A percentile compares a stretch with the other conserved stretches of the same genome.
These are phyloP conservation scores for Candida montana DNA, from an alignment of 805 yeast genomes.

Conservation along the genomic window DNA sequence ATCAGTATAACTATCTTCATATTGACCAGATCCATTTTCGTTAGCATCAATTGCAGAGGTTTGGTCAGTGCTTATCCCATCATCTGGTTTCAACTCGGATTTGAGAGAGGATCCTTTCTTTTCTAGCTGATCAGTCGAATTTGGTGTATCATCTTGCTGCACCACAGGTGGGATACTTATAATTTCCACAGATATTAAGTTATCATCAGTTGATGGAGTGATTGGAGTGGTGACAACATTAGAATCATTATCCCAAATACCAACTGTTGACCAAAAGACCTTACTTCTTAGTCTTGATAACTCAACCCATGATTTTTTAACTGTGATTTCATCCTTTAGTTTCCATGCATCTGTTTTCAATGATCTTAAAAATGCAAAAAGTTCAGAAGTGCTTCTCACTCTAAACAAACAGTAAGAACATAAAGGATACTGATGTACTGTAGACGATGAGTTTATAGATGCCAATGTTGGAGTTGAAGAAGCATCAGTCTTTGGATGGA, in stretches of 20 bases:
- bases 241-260: slow-evolving; percentile 59
- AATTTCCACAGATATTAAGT: not conserved
- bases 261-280: slow-evolving; percentile 79
- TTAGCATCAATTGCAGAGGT: not conserved
- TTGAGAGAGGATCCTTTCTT: slow-evolving; percentile 3
- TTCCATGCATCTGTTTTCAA: slow-evolving; percentile 55
- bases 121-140: not conserved
- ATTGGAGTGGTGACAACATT: slow-evolving; percentile 31
- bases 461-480: slow-evolving; percentile 9
- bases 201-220: slow-evolving; percentile 17
- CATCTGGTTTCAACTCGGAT: slow-evolving; percentile 12
- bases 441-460: slow-evolving; percentile 14
- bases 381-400: slow-evolving; percentile 77
- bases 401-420: slow-evolving; percentile 80
- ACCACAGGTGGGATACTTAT: not conserved
- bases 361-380: slow-evolving; percentile 69
- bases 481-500: slow-evolving; percentile 27
- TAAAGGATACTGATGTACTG: slow-evolving; percentile 51
- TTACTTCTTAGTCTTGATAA: slow-evolving; percentile 59
- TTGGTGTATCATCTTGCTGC: not conserved
- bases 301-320: slow-evolving; percentile 58
- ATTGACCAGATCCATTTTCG: not conserved
- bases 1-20: slow-evolving; percentile 4
- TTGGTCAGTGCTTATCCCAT: slow-evolving; percentile 4
- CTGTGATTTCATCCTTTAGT: slow-evolving; percentile 38